These are phyloP conservation scores for Plectranthus barbatus DNA, from an alignment of 257 asterid species.

Conservation along the genomic window DNA sequence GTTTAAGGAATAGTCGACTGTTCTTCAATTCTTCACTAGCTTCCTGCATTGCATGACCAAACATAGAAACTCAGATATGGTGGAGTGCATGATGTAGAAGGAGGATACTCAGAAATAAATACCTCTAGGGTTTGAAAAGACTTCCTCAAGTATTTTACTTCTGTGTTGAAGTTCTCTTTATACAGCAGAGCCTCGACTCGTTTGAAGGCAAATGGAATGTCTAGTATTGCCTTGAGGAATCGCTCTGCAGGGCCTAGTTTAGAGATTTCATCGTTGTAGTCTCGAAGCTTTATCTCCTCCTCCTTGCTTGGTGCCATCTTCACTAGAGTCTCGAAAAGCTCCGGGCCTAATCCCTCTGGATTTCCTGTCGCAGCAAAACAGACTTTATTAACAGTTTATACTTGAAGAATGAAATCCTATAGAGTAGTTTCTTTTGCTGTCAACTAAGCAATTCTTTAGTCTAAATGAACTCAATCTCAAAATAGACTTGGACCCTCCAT, in stretches of 20 bases:
- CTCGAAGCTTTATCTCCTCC: constrained; percentile 74
- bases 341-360: constrained; percentile 75
- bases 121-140: constrained; percentile 87
- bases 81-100: constrained; percentile 1
- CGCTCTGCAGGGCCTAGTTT: constrained; percentile 78
- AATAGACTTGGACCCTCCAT: too few species aligned
- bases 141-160: constrained; percentile 70
- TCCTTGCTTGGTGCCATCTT: constrained; percentile 97
- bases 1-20: constrained; percentile 76
- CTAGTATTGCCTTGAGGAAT: constrained; percentile 72
- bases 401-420: too few species aligned
- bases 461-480: background rate
- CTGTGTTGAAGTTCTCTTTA: constrained; percentile 66
- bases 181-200: constrained; percentile 86
- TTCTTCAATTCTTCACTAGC: constrained; percentile 84
- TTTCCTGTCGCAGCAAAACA: constrained; percentile 44
- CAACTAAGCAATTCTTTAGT: background rate
- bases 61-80: background rate
- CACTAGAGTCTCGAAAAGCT: constrained; percentile 83
- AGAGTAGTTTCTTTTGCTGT: background rate
- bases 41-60: constrained; percentile 36
- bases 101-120: background rate
- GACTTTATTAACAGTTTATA: background rate
- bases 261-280: constrained; percentile 46
- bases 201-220: constrained; percentile 81